These are phyloP conservation scores for Sordariomycetes sp. DNA, from an alignment of 2,329 filamentous ascomycete genomes.

Conservation along the genomic window DNA sequence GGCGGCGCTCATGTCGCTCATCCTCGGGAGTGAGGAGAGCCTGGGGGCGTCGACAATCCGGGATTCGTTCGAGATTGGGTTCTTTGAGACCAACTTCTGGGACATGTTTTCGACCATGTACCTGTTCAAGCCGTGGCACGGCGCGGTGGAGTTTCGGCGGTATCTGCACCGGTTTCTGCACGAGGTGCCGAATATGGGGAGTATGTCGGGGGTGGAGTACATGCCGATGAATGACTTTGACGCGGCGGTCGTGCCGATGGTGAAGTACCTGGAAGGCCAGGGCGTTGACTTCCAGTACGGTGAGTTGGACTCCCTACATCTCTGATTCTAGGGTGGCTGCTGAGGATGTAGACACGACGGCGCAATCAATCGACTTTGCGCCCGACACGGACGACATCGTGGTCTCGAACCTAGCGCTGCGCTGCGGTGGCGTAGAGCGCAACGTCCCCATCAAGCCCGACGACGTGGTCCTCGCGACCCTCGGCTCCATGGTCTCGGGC, in stretches of 20 bases:
- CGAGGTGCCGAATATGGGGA: slow-evolving; percentile 16
- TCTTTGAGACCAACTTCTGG: slow-evolving; percentile 22
- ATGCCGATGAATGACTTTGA: slow-evolving; percentile 16
- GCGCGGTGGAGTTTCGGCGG: slow-evolving; percentile 19
- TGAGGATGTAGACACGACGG: neutral
- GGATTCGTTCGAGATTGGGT: slow-evolving; percentile 10
- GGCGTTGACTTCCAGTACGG: slow-evolving; percentile 16
- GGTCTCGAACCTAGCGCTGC: neutral
- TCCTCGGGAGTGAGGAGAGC: slow-evolving; percentile 15
- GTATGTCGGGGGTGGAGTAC: slow-evolving; percentile 17
- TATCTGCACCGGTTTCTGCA: slow-evolving; percentile 19
- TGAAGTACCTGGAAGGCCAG: slow-evolving; percentile 14
- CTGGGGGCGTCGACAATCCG: slow-evolving; percentile 15
- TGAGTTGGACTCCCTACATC: neutral
- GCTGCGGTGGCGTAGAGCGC: neutral
- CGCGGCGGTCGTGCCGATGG: slow-evolving; percentile 17
- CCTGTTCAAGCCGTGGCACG: slow-evolving; percentile 21
- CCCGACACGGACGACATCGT: neutral
- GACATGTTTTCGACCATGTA: slow-evolving; percentile 20
- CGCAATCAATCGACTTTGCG: neutral
- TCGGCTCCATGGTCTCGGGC: slow-evolving; percentile 21
- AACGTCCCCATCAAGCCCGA: slow-evolving; percentile 1
- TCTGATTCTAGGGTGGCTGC: no score
- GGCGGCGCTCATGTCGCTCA: slow-evolving; percentile 14
- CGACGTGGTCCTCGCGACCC: slow-evolving; percentile 23